Evolutionary conservation across 1,284 basidiomycete genomes (phyloP), one percentile per base, ranked within the genome.

Genomic region (Ceratobasidium papillatum): DNA sequence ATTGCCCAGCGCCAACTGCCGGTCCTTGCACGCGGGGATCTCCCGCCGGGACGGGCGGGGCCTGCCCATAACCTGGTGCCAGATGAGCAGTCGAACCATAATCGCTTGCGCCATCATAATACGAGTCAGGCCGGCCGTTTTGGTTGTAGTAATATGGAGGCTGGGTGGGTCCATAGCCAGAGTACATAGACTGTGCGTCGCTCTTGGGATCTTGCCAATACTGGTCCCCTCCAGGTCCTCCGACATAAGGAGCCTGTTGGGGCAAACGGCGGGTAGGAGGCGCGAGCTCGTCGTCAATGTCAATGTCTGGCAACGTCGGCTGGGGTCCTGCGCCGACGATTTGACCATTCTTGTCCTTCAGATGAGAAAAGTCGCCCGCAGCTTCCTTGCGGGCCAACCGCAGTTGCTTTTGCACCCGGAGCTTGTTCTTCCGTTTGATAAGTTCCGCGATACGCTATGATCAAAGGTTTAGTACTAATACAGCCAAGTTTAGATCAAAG

Each of bases 341-440:
- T 80, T 95, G 91, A 69, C 96, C 95, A 81, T 94, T 95, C 86
- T 94, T 94, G 85, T 96, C 95, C 87, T 93, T 96, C 79, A 97
- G 86, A 82, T 96, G 94, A 59, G 93, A 94, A 83, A 86, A 96
- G 81, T 95, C 93, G 77, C 95, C 93, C 78, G 88, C 89, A 2
- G 95, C 97, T 83, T 98, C 92, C 81, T 95, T 96, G 85, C 91
- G 91, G 36, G 96, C 96, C 49, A 94, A 86, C 74, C 90, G 93
- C 17, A 91, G 91, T 74, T 94, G 91, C 78, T 93, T 92, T 7
- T 89, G 90, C 49, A 95, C 85, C 47, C 97, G 91, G 79, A 95
- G 91, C 81, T 94, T 94, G 80, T 94, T 93, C 82, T 93, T 93
- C 79, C 93, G 91, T 82, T 94, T 95, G 85, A 99, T 96, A 76